phyloP scores from a whole-genome alignment of 805 yeast genomes.

The Yamadazyma tumulicola region DNA sequence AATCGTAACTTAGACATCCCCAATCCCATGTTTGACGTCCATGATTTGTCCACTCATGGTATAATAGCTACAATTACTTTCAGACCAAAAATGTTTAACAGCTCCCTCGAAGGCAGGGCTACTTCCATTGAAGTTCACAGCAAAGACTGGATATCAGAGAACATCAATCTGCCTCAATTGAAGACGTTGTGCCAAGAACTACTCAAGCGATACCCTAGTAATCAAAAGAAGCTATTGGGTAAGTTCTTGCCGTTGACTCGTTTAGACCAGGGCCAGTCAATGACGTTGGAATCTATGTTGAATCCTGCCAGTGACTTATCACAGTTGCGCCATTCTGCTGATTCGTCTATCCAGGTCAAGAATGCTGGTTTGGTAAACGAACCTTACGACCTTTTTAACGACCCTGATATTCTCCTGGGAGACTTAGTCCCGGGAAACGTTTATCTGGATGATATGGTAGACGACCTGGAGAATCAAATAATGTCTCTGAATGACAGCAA shows the following conservation, averaged over 20 bases:
- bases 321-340: no score
- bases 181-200: background rate
- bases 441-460: conserved; percentile 4
- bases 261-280: no score
- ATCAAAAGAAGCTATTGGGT: background rate
- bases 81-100: background rate
- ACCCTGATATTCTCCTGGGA: no score
- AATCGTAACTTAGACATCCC: no score
- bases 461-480: background rate
- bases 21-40: no score
- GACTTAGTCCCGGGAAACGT: conserved; percentile 8
- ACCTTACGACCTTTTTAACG: no score
- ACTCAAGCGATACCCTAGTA: background rate
- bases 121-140: background rate
- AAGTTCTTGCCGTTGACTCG: no score
- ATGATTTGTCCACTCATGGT: conserved; percentile 1
- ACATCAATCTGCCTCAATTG: background rate
- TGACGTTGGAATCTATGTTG: no score
- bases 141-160: background rate
- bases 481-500: background rate
- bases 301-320: no score
- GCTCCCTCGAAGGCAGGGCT: conserved; percentile 3
- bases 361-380: no score
- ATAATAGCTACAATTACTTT: conserved; percentile 1
- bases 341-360: no score